Percentiles rank a stretch among this genome's conserved stretches.
Evolutionary conservation across 352 stramenopile genomes (phyloP).

Genomic region (Globisporangium middletonii): DNA sequence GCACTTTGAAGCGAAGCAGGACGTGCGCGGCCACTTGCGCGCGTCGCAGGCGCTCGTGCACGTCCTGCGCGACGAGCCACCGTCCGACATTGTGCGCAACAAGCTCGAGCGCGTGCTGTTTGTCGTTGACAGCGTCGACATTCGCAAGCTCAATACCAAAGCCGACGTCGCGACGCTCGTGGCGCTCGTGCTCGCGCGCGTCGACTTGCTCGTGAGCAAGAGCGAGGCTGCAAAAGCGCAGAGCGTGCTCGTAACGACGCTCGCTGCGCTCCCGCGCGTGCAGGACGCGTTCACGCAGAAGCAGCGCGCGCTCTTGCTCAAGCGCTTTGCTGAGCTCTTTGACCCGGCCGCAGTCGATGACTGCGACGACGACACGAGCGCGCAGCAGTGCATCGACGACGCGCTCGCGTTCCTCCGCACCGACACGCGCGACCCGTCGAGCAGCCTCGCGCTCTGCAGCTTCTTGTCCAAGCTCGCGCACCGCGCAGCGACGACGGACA

Average conservation of each 20-base stretch:
- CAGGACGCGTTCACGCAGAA: constrained; percentile 11
- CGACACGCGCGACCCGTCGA: constrained; percentile 11
- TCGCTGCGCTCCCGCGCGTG: constrained; percentile 14
- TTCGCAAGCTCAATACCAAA: constrained; percentile 22
- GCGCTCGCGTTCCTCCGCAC: constrained; percentile 19
- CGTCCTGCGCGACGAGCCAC: constrained; percentile 14
- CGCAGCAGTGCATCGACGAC: constrained; percentile 20
- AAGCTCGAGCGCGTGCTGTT: constrained; percentile 31
- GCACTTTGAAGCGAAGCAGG: constrained; percentile 45
- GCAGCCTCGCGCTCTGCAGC: constrained; percentile 9
- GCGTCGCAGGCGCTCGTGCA: constrained; percentile 23
- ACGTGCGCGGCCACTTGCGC: constrained; percentile 38
- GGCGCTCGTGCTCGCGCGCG: constrained; percentile 32
- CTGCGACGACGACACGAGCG: constrained; percentile 10
- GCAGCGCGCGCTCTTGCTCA: constrained; percentile 15
- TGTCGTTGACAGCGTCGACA: constrained; percentile 30
- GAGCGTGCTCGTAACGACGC: constrained; percentile 23
- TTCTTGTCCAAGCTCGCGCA: constrained; percentile 29
- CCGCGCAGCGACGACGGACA: constrained; percentile 19
- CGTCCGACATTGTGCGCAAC: constrained; percentile 11
- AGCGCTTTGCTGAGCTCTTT: constrained; percentile 23
- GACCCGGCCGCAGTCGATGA: constrained; percentile 6
- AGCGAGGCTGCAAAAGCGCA: constrained; percentile 13
- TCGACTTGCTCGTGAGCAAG: constrained; percentile 23
- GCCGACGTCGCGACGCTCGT: constrained; percentile 30